A percentile compares a stretch with the other conserved stretches of the same genome.
These are phyloP conservation scores for Tetrahymena malaccensis DNA, from an alignment of 73 alveolate genomes.

Conservation along the genomic window DNA sequence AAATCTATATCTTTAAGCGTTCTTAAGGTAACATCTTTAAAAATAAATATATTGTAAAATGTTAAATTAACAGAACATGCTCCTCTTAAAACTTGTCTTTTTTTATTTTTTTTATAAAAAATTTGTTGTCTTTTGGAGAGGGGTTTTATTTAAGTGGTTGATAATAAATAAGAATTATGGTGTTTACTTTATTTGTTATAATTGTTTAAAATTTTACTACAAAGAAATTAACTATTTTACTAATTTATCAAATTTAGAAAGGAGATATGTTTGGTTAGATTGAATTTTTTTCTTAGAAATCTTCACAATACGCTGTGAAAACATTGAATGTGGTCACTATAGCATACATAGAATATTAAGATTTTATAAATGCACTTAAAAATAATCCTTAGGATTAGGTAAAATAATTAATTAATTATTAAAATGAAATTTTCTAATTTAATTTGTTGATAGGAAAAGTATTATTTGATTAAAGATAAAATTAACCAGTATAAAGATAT, in stretches of 20 bases:
- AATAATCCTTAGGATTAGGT: not conserved
- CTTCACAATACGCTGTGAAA: conserved; percentile 66
- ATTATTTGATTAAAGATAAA: conserved; percentile 7
- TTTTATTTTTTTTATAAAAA: no score
- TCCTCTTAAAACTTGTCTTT: no score
- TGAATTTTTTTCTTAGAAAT: conserved; percentile 69
- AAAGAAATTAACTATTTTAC: no score
- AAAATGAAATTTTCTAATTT: no score
- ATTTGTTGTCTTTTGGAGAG: no score
- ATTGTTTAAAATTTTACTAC: no score
- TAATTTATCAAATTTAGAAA: no score
- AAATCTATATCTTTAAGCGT: conserved; percentile 46
- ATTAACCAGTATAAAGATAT: not conserved
- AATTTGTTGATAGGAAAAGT: conserved; percentile 1
- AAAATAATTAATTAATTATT: no score
- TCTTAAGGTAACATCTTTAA: conserved; percentile 55
- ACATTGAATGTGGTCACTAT: conserved; percentile 69
- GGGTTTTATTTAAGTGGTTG: no score
- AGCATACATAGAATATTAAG: conserved; percentile 40
- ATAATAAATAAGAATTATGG: no score
- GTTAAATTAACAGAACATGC: no score
- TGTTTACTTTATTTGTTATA: no score
- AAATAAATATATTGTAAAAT: conserved; percentile 14
- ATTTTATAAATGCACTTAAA: conserved; percentile 7
- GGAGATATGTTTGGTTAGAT: conserved; percentile 76